Conservation (phyloP, 2,329 filamentous ascomycete genomes). For the Aureobasidium musti region DNA sequence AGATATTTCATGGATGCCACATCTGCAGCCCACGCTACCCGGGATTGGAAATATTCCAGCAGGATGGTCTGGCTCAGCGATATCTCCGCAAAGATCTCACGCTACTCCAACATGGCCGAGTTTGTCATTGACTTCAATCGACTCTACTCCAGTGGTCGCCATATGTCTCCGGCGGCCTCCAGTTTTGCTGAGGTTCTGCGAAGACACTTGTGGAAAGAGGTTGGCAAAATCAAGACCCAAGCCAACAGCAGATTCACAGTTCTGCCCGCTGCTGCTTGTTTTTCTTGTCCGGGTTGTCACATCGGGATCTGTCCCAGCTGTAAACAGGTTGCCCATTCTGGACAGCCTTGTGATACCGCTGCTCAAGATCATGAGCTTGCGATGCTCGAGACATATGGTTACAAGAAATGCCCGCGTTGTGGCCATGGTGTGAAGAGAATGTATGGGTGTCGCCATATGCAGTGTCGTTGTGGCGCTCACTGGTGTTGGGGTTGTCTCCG, state of each 20-base stretch:
- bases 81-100: not conserved
- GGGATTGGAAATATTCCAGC: not conserved
- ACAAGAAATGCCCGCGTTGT: conserved; percentile 56
- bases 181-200: conserved; percentile 10
- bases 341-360: conserved; percentile 43
- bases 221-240: conserved; percentile 21
- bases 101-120: conserved; percentile 1
- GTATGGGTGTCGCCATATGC: conserved; percentile 53
- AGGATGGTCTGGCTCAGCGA: conserved; percentile 10
- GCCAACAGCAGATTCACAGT: not conserved
- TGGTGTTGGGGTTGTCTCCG: conserved; percentile 53
- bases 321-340: conserved; percentile 46
- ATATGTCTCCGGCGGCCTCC: not conserved
- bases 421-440: conserved; percentile 51
- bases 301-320: conserved; percentile 50
- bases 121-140: conserved; percentile 19
- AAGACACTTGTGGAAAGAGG: conserved; percentile 3
- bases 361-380: conserved; percentile 43
- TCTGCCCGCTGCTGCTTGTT: conserved; percentile 30
- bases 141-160: conserved; percentile 10
- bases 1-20: not conserved
- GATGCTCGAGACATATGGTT: conserved; percentile 48
- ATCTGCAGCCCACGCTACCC: not conserved
- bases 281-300: conserved; percentile 51
- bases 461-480: conserved; percentile 53